phyloP scores from a whole-genome alignment of 164 flowering plant species.

The Magnolia officinalis region DNA sequence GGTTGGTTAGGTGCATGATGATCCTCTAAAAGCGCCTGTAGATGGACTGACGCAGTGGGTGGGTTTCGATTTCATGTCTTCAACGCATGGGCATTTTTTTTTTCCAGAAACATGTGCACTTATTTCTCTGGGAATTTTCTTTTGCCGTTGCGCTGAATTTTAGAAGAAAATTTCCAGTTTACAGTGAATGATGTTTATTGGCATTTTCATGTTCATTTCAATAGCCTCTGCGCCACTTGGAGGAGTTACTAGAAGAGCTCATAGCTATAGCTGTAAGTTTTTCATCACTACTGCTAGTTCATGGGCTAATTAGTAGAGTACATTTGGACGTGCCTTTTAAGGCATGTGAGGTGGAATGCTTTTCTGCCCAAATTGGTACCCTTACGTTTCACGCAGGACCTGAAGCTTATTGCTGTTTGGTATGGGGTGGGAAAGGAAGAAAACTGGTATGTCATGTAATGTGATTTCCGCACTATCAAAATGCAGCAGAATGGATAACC shows the following conservation, averaged over 20 bases:
- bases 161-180: background rate
- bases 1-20: conserved; percentile 71
- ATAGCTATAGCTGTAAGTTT: conserved; percentile 68
- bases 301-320: background rate
- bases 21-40: conserved; percentile 83
- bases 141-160: background rate
- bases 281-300: background rate
- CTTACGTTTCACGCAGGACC: background rate
- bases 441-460: background rate
- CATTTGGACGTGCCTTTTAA: background rate
- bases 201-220: background rate
- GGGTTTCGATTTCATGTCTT: conserved; percentile 19
- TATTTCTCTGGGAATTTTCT: background rate
- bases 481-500: background rate
- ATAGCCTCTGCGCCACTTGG: conserved; percentile 75
- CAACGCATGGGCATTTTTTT: background rate
- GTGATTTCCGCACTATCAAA: background rate
- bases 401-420: background rate
- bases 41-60: conserved; percentile 99
- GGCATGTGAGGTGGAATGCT: background rate
- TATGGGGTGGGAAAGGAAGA: background rate
- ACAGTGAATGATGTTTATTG: too few species aligned
- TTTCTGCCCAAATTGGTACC: too few species aligned
- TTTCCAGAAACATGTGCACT: background rate
- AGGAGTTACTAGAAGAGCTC: conserved; percentile 75